Evolutionary conservation across 176 grass and related monocot species (phyloP), one percentile per base, ranked within the genome.

Genomic region (Hordeum marinum): DNA sequence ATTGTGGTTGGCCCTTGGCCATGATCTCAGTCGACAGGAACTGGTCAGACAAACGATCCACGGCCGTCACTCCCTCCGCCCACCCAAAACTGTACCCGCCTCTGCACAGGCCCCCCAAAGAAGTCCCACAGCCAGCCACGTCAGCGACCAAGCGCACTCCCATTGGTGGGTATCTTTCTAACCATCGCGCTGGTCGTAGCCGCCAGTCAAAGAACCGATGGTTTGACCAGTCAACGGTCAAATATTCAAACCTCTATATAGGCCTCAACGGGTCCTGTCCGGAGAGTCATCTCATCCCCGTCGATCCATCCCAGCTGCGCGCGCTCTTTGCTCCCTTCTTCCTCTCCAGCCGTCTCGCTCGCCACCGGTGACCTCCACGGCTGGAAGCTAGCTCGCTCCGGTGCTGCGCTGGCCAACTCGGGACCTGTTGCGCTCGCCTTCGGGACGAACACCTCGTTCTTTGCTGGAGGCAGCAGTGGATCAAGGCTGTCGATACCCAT

Each of bases 211-310:
- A 90, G 12, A 15, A n/a, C 63, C 45, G 25, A 17, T 18, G 62
- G 4, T 90, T 90, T 94, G 94, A 97, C 94, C 0, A 1, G 85
- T 94, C 84, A 80, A 88, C 78, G 85, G 90, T 94, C 92, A 94
- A 92, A 88, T 14, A n/a, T 90, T 90, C 82, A 68, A 85, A 90
- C 73, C 15, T 80, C 89, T 90, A 94, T 94, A 92, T 91, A 88
- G 46, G 14, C 74, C 45, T 25, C 75, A 0, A 10, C 20, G 8
- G 71, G 86, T 34, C 78, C 60, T 82, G 69, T 35, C 70, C 26
- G 57, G 65, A 35, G 65, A 78, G 10, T 71, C 59, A 67, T 26
- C 61, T 43, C 60, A 55, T 46, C 61, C 63, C 65, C 67, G 26
- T 32, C 63, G 17, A 79, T 9, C 68, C 10, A 29, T 81, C 82